A percentile compares a stretch with the other conserved stretches of the same genome.
Evolutionary conservation across 2,329 filamentous ascomycete genomes (phyloP).

Genomic region (Coccinonectria pachysandricola): DNA sequence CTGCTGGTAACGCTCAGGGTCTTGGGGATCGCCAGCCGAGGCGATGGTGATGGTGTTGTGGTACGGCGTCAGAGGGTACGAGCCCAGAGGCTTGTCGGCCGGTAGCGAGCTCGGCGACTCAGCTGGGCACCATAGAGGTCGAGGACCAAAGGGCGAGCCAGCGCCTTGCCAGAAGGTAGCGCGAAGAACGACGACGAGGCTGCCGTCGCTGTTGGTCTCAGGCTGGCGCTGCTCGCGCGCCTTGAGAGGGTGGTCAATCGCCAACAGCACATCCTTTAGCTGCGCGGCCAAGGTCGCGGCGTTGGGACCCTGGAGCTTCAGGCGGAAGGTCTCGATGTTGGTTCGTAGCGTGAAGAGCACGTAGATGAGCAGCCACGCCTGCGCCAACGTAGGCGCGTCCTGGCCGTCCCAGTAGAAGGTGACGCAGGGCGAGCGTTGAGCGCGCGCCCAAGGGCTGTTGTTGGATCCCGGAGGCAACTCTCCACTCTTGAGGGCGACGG

Average conservation of each 20-base stretch:
- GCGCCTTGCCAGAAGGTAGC: slow-evolving; percentile 62
- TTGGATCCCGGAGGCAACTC: slow-evolving; percentile 39
- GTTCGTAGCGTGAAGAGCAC: slow-evolving; percentile 41
- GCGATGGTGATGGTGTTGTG: slow-evolving; percentile 33
- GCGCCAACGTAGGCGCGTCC: slow-evolving; percentile 34
- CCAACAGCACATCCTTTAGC: slow-evolving; percentile 37
- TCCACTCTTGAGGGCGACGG: slow-evolving; percentile 36
- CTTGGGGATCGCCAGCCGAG: slow-evolving; percentile 30
- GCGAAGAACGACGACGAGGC: slow-evolving; percentile 34
- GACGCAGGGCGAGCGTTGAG: slow-evolving; percentile 40
- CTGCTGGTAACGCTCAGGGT: slow-evolving; percentile 35
- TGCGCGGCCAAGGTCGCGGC: slow-evolving; percentile 27
- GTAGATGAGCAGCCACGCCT: slow-evolving; percentile 44
- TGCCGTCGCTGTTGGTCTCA: slow-evolving; percentile 16
- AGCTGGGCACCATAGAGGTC: slow-evolving; percentile 49
- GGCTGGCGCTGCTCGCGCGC: slow-evolving; percentile 20
- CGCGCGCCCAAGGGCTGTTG: slow-evolving; percentile 47
- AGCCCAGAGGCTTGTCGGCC: slow-evolving; percentile 27
- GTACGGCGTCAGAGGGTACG: slow-evolving; percentile 38
- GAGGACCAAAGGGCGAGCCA: slow-evolving; percentile 55
- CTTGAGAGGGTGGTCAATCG: slow-evolving; percentile 35
- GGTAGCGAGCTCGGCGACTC: slow-evolving; percentile 28
- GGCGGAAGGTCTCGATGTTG: slow-evolving; percentile 36
- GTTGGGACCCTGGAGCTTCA: slow-evolving; percentile 31
- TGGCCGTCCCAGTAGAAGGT: slow-evolving; percentile 32